Conservation (phyloP, 2,329 filamentous ascomycete genomes). For the Stemphylium vesicarium region DNA sequence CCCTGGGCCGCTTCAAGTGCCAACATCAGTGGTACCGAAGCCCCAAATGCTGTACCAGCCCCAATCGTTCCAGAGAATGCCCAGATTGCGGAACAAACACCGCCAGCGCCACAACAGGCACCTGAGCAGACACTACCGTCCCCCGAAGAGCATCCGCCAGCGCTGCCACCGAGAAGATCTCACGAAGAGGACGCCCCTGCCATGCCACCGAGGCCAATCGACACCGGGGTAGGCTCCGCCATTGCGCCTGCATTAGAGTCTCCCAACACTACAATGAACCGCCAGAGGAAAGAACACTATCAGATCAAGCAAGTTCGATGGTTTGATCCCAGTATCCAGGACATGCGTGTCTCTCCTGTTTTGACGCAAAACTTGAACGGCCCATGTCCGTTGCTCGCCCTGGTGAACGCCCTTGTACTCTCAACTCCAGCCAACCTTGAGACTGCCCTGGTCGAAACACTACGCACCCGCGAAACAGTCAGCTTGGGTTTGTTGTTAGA, state of each 20-base stretch:
- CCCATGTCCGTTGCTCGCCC: constrained; percentile 87
- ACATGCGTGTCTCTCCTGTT: constrained; percentile 82
- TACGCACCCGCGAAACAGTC: constrained; percentile 83
- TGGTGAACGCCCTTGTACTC: constrained; percentile 90
- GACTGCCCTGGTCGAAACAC: constrained; percentile 76
- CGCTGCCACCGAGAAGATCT: constrained; percentile 40
- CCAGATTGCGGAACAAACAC: constrained; percentile 28
- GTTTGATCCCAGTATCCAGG: constrained; percentile 68
- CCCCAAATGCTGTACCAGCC: constrained; percentile 29
- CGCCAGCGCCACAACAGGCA: constrained; percentile 9
- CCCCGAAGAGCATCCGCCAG: constrained; percentile 37
- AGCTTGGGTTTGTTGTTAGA: constrained; percentile 85
- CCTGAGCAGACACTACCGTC: constrained; percentile 6
- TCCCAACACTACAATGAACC: constrained; percentile 48
- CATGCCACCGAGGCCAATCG: constrained; percentile 44
- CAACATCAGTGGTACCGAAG: constrained; percentile 8
- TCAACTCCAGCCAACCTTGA: constrained; percentile 72
- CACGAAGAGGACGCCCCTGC: constrained; percentile 43
- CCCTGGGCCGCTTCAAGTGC: background rate
- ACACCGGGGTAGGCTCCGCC: constrained; percentile 26
- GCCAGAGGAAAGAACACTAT: constrained; percentile 76
- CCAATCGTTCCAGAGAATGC: constrained; percentile 35
- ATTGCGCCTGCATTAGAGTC: constrained; percentile 44
- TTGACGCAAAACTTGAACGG: constrained; percentile 93
- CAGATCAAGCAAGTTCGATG: constrained; percentile 91